These are phyloP conservation scores for Kazachstania sp. DNA, from an alignment of 1,139 yeast genomes.

Conservation along the genomic window DNA sequence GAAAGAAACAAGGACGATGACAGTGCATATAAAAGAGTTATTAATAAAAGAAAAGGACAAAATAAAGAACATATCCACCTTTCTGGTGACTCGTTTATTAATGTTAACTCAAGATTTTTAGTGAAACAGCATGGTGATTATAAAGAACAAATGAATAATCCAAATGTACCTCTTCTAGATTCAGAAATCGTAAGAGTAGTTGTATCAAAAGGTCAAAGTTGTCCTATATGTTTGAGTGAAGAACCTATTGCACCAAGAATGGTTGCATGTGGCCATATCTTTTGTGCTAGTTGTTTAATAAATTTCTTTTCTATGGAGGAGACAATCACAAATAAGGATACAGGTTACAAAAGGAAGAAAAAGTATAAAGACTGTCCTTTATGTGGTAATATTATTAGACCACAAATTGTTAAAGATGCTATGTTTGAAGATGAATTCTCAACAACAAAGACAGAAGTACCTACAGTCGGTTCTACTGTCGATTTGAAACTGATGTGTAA, in stretches of 20 bases:
- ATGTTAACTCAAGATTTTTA: conserved; percentile 77
- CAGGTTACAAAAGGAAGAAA: conserved; percentile 31
- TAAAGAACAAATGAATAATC: conserved; percentile 52
- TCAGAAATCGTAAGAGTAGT: conserved; percentile 60
- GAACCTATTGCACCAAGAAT: conserved; percentile 87
- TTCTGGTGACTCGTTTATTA: conserved; percentile 67
- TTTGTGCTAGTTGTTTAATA: conserved; percentile 75
- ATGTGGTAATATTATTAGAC: conserved; percentile 56
- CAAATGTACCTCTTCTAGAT: conserved; percentile 63
- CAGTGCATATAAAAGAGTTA: conserved; percentile 8
- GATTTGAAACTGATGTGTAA: conserved; percentile 66
- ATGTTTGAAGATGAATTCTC: conserved; percentile 35
- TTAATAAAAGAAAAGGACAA: conserved; percentile 18
- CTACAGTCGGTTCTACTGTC: conserved; percentile 51
- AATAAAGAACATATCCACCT: conserved; percentile 34
- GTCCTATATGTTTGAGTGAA: conserved; percentile 87
- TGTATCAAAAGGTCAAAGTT: conserved; percentile 61
- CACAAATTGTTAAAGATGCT: conserved; percentile 64
- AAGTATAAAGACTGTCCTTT: conserved; percentile 75
- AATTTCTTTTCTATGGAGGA: conserved; percentile 51
- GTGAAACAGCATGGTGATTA: conserved; percentile 57
- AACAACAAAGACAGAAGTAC: conserved; percentile 32
- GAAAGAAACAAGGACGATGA: conserved; percentile 27
- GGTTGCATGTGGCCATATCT: conserved; percentile 89
- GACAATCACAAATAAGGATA: conserved; percentile 26